Percentiles rank a stretch among this genome's conserved stretches.
Evolutionary conservation across 202 grass and related monocot species (phyloP).

Genomic region (Brachypodium distachyon): DNA sequence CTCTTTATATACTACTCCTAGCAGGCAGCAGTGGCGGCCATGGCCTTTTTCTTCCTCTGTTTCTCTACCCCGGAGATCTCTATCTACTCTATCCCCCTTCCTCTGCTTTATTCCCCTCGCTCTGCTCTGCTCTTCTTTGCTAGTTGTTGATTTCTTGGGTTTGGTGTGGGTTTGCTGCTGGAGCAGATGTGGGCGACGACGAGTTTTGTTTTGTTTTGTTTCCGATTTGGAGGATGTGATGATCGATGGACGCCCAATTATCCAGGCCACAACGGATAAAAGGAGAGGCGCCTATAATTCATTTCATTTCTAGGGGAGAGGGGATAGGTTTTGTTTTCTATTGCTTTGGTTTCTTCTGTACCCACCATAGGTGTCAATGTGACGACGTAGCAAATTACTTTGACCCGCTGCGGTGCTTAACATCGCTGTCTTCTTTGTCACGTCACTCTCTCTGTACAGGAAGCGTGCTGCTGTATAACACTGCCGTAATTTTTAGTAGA

Average conservation of each 20-base stretch:
- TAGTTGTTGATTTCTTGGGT: not conserved
- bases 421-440: not conserved
- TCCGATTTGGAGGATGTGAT: not conserved
- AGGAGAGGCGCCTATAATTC: not conserved
- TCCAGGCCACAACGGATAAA: slow-evolving; percentile 20
- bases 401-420: not conserved
- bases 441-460: not conserved
- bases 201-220: not conserved
- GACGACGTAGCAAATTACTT: not conserved
- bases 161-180: not conserved
- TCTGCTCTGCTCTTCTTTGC: not conserved
- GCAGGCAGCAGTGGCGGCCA: not conserved
- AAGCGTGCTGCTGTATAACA: not conserved
- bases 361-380: not conserved
- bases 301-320: not conserved
- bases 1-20: slow-evolving; percentile 17
- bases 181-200: not conserved
- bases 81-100: not conserved
- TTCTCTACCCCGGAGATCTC: not conserved
- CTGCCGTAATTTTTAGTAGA: not conserved
- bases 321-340: not conserved
- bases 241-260: slow-evolving; percentile 27
- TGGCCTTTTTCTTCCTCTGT: not conserved
- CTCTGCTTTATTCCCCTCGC: slow-evolving; percentile 22
- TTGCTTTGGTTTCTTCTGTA: not conserved